Evolutionary conservation across 306 rosid genomes (phyloP), one percentile per base, ranked within the genome.

Genomic region (Crataegus laevigata): DNA sequence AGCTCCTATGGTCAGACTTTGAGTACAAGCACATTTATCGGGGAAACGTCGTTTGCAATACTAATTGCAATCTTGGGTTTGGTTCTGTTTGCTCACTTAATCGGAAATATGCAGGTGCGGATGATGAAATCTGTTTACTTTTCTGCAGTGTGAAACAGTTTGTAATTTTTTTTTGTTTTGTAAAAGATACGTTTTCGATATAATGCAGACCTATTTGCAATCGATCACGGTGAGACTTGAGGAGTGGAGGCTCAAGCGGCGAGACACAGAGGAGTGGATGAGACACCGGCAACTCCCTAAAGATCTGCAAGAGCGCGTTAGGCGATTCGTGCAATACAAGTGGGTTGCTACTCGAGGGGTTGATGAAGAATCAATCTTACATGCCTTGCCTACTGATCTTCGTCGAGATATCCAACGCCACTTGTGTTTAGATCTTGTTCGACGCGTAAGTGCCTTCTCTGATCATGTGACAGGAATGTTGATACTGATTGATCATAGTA

Each of bases 231-330:
- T 94, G 84, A 94, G 94, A 73, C 89, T 91, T 80, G 98, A 94
- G 82, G 98, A 94, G 75, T 94, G 98, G 93, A 90, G 98, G 80
- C 90, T 94, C 17, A 91, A 89, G 82, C 76, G 91, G 68, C 87
- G 93, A 26, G 98, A 94, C 82, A 94, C 97, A 1, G 98, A 94
- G 82, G 96, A 91, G 74, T 94, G 98, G 98, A 94, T 94, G 98
- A 85, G 22, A 34, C 98, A 94, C 42, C 92, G 97, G 14, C 96
- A 91, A 61, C 98, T 94, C 45, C 98, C 98, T 40, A 77, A 67
- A 77, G 55, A 72, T 77, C 84, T 94, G 15, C 88, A 78, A 82
- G 91, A 88, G 63, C 97, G 94, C 28, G 94, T 90, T 6, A 68
- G 89, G 75, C 77, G 89, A 77, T 94, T 91, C 77, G 92, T 90